phyloP scores from a whole-genome alignment of 495 filamentous ascomycete species.

The Pseudotulostoma volvatum region DNA sequence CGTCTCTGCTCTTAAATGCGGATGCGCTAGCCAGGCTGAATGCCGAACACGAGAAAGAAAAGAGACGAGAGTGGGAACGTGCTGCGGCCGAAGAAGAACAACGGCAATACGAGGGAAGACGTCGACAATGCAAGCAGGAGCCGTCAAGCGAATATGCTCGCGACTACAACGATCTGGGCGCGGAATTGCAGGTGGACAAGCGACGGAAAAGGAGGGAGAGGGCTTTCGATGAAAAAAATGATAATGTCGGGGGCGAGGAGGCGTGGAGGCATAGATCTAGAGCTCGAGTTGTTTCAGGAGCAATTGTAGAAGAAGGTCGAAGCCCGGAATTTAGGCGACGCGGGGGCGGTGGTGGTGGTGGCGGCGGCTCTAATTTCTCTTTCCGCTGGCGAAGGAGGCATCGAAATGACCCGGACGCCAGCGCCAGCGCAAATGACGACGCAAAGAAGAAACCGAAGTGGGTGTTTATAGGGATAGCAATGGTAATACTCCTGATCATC shows the following conservation, averaged over 20 bases:
- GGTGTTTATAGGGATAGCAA: slow-evolving; percentile 21
- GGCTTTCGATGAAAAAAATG: slow-evolving; percentile 4
- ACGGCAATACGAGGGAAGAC: slow-evolving; percentile 16
- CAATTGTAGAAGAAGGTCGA: slow-evolving; percentile 48
- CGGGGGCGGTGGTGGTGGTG: slow-evolving; percentile 19
- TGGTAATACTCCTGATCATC: slow-evolving; percentile 43
- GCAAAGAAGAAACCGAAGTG: slow-evolving; percentile 25
- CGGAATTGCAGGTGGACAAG: slow-evolving; percentile 3
- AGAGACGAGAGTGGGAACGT: slow-evolving; percentile 9
- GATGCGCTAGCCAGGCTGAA: slow-evolving; percentile 47
- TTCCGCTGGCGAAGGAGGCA: neutral
- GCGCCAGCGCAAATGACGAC: slow-evolving; percentile 1
- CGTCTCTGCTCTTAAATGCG: slow-evolving; percentile 24
- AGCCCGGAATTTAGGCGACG: slow-evolving; percentile 21
- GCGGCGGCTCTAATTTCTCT: slow-evolving; percentile 8
- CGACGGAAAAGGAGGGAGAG: slow-evolving; percentile 9
- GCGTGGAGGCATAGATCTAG: slow-evolving; percentile 29
- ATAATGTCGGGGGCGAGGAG: slow-evolving; percentile 8
- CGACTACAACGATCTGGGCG: too few species aligned
- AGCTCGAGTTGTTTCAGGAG: slow-evolving; percentile 49
- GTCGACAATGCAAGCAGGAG: slow-evolving; percentile 14
- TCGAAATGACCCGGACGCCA: neutral
- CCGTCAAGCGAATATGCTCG: slow-evolving; percentile 13
- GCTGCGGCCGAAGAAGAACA: slow-evolving; percentile 19
- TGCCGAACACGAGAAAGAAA: slow-evolving; percentile 18